These are phyloP conservation scores for Capsicum rhomboideum DNA, from an alignment of 257 asterid species.

Conservation along the genomic window DNA sequence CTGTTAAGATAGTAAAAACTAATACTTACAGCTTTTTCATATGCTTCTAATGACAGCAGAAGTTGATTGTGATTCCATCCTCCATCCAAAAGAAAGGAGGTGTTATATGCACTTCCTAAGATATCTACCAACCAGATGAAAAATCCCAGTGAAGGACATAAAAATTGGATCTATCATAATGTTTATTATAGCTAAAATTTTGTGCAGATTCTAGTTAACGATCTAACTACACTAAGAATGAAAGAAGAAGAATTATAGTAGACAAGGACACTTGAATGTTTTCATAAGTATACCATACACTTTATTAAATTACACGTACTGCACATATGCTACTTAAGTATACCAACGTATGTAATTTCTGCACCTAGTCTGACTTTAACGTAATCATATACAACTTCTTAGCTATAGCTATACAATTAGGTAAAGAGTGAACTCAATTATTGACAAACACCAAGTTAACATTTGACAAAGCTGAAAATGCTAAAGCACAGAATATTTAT, in stretches of 20 bases:
- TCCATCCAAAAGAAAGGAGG: conserved; percentile 70
- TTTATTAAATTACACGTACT: neutral
- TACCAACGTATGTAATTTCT: neutral
- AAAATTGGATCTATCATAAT: neutral
- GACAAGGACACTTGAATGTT: neutral
- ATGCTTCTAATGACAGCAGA: conserved; percentile 27
- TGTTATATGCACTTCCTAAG: conserved; percentile 77
- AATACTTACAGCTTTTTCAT: neutral
- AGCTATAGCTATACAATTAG: neutral
- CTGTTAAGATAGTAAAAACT: conserved; percentile 20
- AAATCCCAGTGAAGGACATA: neutral
- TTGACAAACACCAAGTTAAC: neutral
- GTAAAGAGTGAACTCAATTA: neutral
- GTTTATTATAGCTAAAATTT: neutral
- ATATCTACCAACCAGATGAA: conserved; percentile 44
- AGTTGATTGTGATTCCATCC: conserved; percentile 74
- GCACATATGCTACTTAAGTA: neutral
- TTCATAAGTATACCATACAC: neutral
- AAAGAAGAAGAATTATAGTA: neutral
- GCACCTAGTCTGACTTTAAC: neutral
- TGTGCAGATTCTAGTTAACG: neutral
- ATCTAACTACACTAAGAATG: neutral
- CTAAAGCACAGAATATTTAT: neutral
- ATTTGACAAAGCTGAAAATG: neutral
- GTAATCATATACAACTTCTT: neutral